These are phyloP conservation scores for Fusarium tupiense DNA, from an alignment of 2,329 filamentous ascomycete species.

Conservation along the genomic window DNA sequence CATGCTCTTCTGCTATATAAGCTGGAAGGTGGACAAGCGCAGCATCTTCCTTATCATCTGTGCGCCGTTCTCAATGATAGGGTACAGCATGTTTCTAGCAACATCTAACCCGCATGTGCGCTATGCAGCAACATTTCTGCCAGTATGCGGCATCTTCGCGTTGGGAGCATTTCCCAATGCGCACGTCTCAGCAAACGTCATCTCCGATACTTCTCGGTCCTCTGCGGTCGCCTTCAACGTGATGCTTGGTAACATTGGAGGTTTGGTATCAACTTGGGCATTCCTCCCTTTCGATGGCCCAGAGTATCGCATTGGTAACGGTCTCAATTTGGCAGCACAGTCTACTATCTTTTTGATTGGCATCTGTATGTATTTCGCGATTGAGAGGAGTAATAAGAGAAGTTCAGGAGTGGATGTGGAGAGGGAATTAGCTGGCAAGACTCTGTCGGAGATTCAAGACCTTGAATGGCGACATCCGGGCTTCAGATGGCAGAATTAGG, in stretches of 20 bases:
- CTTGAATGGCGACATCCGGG: not conserved
- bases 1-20: not conserved
- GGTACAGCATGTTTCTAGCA: not conserved
- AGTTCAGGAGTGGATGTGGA: not conserved
- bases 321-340: not conserved
- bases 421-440: not conserved
- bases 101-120: not conserved
- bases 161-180: not conserved
- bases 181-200: not conserved
- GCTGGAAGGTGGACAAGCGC: not conserved
- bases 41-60: not conserved
- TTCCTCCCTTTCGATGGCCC: not conserved
- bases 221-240: not conserved
- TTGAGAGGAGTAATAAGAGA: not conserved
- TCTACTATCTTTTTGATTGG: not conserved
- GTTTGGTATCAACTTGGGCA: not conserved
- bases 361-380: not conserved
- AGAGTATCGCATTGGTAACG: not conserved
- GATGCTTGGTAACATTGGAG: not conserved
- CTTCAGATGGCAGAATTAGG: not conserved
- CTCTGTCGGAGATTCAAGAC: not conserved
- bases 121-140: not conserved
- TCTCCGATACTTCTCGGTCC: not conserved
- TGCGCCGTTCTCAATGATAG: not conserved
- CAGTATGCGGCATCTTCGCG: not conserved